Evolutionary conservation across 345 rosid genomes (phyloP).

Genomic region (Eucalyptus curtisii): DNA sequence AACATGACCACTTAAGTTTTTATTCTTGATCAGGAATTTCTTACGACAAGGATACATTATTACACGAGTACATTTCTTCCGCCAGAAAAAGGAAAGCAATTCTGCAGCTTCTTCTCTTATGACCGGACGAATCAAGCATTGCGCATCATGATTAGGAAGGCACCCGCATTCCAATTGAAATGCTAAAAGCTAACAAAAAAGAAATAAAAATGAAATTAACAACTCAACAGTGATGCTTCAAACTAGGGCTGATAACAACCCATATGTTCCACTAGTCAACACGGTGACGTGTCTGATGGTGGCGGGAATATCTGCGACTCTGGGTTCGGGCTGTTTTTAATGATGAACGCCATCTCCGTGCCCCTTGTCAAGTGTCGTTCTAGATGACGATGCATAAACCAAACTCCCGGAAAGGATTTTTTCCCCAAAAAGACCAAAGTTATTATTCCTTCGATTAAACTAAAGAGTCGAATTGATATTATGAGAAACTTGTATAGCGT

Average conservation of each 20-base stretch:
- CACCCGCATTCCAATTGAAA: neutral
- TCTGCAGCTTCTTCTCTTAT: no score
- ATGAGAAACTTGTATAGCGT: neutral
- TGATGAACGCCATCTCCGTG: conserved; percentile 20
- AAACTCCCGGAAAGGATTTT: conserved; percentile 7
- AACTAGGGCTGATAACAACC: neutral
- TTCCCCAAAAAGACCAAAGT: neutral
- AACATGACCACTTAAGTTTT: neutral
- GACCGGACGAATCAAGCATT: neutral
- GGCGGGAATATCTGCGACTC: conserved; percentile 7
- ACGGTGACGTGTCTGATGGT: conserved; percentile 15
- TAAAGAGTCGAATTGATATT: neutral
- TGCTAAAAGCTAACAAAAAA: neutral
- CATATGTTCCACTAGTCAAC: neutral
- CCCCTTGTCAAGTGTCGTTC: conserved; percentile 28
- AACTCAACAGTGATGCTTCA: neutral
- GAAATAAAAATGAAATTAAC: no score
- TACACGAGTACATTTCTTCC: neutral
- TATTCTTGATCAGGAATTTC: neutral
- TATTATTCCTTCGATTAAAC: neutral
- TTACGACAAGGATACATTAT: neutral
- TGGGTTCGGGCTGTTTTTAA: conserved; percentile 1
- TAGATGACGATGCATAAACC: conserved; percentile 32
- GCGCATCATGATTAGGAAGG: neutral
- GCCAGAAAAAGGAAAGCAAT: no score